phyloP scores from a whole-genome alignment of 2,329 filamentous ascomycete species.

The Furcasterigmium furcatum region DNA sequence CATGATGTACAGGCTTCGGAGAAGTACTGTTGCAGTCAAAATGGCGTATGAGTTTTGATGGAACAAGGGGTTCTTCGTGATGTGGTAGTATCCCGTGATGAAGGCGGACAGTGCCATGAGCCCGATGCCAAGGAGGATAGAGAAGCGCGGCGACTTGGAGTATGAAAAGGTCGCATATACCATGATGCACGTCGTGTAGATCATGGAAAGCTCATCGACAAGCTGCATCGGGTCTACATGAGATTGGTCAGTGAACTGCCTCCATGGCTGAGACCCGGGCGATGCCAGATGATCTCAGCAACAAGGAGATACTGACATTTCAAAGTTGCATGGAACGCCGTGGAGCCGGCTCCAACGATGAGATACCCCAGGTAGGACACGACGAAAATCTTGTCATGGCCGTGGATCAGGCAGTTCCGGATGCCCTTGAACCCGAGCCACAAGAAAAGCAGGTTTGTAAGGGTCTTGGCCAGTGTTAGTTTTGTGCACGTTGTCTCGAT shows the following conservation, averaged over 20 bases:
- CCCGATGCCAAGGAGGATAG: constrained; percentile 51
- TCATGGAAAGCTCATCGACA: constrained; percentile 59
- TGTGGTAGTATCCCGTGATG: constrained; percentile 76
- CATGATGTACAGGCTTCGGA: constrained; percentile 77
- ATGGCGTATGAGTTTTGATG: constrained; percentile 78
- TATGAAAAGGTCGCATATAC: constrained; percentile 70
- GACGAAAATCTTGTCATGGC: constrained; percentile 73
- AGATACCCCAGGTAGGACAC: constrained; percentile 56
- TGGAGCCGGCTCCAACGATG: constrained; percentile 51
- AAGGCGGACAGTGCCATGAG: constrained; percentile 56
- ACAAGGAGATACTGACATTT: constrained; percentile 41
- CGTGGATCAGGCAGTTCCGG: constrained; percentile 65
- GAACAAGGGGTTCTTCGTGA: constrained; percentile 77
- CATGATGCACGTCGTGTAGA: constrained; percentile 56
- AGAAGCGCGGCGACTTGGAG: constrained; percentile 48
- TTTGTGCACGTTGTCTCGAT: not conserved
- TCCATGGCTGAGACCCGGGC: not conserved
- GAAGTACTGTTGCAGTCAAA: constrained; percentile 65
- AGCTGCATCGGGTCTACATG: constrained; percentile 55
- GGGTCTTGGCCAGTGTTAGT: constrained; percentile 43
- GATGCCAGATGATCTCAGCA: too few species aligned
- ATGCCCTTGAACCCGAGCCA: constrained; percentile 75
- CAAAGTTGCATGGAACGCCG: constrained; percentile 53
- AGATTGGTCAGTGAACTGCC: not conserved
- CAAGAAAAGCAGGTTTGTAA: constrained; percentile 82